These are phyloP conservation scores for Colletotrichum tropicale DNA, from an alignment of 2,329 filamentous ascomycete genomes.

Conservation along the genomic window DNA sequence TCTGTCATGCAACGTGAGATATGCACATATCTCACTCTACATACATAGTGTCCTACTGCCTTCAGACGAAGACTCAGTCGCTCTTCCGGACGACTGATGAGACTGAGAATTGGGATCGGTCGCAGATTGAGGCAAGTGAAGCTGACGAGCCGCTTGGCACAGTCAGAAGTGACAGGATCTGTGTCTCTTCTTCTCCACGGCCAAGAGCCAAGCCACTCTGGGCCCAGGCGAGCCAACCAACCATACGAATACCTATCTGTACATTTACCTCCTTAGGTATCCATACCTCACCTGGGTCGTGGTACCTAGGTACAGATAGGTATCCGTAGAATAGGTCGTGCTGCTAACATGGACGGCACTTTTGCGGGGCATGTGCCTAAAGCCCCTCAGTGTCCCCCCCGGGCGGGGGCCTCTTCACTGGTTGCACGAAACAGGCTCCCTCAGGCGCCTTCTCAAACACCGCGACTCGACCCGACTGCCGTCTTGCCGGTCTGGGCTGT, in stretches of 20 bases:
- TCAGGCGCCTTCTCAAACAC: background rate
- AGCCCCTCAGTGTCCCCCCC: too few relatives aligned
- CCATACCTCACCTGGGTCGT: too few relatives aligned
- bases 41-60: background rate
- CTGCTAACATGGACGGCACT: background rate
- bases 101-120: background rate
- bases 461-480: background rate
- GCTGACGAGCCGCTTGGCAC: constrained; percentile 8
- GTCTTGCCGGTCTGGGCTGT: background rate
- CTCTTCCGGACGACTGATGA: background rate
- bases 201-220: constrained; percentile 15
- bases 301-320: background rate
- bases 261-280: background rate
- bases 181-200: background rate
- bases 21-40: background rate
- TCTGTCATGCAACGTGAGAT: background rate
- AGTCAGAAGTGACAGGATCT: constrained; percentile 6
- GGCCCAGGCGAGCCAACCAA: background rate
- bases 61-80: background rate
- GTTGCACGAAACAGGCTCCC: background rate
- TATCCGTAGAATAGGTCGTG: background rate
- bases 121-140: background rate
- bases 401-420: too few relatives aligned
- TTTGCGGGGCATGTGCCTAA: background rate
- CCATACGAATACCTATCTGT: background rate